Evolutionary conservation across 306 rosid genomes (phyloP).

Genomic region (Ormosia semicastrata): DNA sequence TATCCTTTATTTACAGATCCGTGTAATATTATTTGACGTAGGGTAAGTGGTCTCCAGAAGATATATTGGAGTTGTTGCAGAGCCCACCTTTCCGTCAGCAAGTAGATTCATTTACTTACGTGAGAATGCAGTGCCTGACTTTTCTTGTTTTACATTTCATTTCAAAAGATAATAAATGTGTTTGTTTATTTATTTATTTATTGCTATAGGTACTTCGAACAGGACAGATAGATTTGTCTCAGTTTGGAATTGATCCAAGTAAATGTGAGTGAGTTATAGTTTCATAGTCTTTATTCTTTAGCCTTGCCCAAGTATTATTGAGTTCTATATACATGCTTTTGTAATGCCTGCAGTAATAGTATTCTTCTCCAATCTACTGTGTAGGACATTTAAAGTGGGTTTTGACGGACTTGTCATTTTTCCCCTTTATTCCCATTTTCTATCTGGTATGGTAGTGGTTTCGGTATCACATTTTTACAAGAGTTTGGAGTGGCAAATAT

Average conservation of each 20-base stretch:
- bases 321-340: neutral
- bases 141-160: neutral
- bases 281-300: neutral
- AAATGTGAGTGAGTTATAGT: constrained; percentile 65
- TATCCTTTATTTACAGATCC: neutral
- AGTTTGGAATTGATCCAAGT: constrained; percentile 94
- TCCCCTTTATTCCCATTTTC: neutral
- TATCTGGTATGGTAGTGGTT: neutral
- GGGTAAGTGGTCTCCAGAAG: constrained; percentile 92
- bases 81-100: constrained; percentile 97
- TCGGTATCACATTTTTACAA: neutral
- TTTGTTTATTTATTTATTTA: neutral
- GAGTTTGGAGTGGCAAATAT: neutral
- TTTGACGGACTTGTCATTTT: neutral
- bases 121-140: constrained; percentile 33
- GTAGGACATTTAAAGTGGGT: neutral
- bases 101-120: constrained; percentile 92
- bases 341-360: neutral
- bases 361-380: neutral
- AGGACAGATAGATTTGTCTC: constrained; percentile 91
- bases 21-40: constrained; percentile 32
- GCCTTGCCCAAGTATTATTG: neutral
- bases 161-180: neutral
- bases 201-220: constrained; percentile 75
- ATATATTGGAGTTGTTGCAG: constrained; percentile 83